These are phyloP conservation scores for Leccinum subrobustum DNA, from an alignment of 1,284 basidiomycete genomes.

Conservation along the genomic window DNA sequence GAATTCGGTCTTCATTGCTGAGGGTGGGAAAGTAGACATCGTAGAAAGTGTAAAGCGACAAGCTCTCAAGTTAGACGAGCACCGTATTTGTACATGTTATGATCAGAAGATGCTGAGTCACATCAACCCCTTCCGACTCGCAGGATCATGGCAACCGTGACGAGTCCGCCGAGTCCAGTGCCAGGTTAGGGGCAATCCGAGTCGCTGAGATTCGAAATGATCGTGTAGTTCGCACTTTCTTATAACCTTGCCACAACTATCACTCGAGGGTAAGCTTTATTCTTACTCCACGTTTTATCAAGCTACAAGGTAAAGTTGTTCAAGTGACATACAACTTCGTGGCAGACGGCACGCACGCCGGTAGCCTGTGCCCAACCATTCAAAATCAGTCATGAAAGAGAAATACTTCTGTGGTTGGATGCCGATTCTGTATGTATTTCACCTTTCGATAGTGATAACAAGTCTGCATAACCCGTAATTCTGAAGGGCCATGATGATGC, in stretches of 20 bases:
- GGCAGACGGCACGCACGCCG: too few relatives aligned
- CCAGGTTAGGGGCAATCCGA: too few relatives aligned
- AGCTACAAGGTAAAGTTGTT: too few relatives aligned
- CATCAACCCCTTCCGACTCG: background rate
- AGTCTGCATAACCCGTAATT: background rate
- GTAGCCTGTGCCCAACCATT: background rate
- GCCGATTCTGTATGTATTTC: conserved; percentile 48
- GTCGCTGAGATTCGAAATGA: too few relatives aligned
- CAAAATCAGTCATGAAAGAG: conserved; percentile 6
- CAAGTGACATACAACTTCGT: too few relatives aligned
- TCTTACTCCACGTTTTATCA: too few relatives aligned
- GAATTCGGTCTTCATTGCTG: conserved; percentile 51
- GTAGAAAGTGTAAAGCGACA: background rate
- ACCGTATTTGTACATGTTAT: conserved; percentile 26
- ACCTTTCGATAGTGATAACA: background rate
- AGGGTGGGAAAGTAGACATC: conserved; percentile 26
- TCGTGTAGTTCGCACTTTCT: too few relatives aligned
- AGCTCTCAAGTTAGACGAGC: background rate
- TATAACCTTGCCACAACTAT: too few relatives aligned
- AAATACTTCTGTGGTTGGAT: conserved; percentile 48
- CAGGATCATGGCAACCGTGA: too few relatives aligned
- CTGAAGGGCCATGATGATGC: conserved; percentile 83
- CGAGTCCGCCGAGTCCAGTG: too few relatives aligned
- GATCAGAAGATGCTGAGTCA: conserved; percentile 13
- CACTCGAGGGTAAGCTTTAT: too few relatives aligned